A percentile compares a stretch with the other conserved stretches of the same genome.
Evolutionary conservation across 371 early-diverging fungal genomes (phyloP).

Genomic region (Lichtheimia hyalospora): DNA sequence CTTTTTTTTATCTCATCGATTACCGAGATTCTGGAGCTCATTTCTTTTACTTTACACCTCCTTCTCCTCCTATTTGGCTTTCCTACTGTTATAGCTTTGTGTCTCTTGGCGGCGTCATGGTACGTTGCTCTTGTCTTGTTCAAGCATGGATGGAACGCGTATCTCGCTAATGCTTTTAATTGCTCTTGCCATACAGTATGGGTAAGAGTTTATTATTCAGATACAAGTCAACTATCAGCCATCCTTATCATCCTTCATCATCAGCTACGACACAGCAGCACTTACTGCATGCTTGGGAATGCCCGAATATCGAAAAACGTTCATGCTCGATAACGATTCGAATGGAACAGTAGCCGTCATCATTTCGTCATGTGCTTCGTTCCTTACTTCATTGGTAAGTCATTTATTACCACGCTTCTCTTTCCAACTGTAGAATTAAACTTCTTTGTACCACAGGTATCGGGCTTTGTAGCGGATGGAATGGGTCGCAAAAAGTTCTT

Average conservation of each 20-base stretch:
- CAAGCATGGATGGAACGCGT: neutral
- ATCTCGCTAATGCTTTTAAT: neutral
- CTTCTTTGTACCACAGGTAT: constrained; percentile 15
- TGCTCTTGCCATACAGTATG: constrained; percentile 20
- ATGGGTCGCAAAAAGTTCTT: constrained; percentile 40
- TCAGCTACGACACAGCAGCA: constrained; percentile 51
- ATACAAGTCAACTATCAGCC: too few relatives aligned
- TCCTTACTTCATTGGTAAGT: constrained; percentile 34
- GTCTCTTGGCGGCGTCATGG: constrained; percentile 50
- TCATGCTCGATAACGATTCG: constrained; percentile 16
- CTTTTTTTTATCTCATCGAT: neutral
- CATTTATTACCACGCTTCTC: constrained; percentile 6
- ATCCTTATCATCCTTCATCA: neutral
- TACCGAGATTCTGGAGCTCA: neutral
- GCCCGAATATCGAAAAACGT: constrained; percentile 33
- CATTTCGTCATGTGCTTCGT: constrained; percentile 31
- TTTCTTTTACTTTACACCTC: neutral
- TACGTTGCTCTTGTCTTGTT: constrained; percentile 10
- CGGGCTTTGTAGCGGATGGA: constrained; percentile 37
- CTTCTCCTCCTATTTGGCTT: neutral
- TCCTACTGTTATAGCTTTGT: constrained; percentile 27
- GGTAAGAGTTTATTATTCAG: constrained; percentile 18
- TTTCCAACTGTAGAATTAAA: neutral
- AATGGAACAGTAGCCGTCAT: constrained; percentile 23
- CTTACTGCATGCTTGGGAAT: constrained; percentile 42